Conservation (phyloP, 2,329 filamentous ascomycete genomes). For the Eutypa lata region DNA sequence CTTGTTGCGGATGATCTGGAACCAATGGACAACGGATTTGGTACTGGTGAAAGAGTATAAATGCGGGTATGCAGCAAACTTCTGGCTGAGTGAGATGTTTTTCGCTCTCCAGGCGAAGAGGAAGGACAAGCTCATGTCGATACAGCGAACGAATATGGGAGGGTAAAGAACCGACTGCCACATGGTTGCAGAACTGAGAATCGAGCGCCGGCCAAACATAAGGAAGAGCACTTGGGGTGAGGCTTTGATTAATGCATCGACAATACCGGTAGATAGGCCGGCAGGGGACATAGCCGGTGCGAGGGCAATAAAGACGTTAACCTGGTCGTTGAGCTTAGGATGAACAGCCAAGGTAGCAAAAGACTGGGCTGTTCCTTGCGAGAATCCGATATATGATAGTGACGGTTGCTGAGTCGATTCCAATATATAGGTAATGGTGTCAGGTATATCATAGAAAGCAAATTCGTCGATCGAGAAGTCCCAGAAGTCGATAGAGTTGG, state of each 20-base stretch:
- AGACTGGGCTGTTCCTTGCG: constrained; percentile 93
- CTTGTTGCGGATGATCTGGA: constrained; percentile 95
- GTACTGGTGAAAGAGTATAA: constrained; percentile 95
- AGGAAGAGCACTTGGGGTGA: constrained; percentile 91
- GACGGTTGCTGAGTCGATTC: constrained; percentile 78
- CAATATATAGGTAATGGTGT: constrained; percentile 89
- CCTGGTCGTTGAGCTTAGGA: constrained; percentile 84
- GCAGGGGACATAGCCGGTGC: constrained; percentile 96
- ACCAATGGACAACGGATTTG: constrained; percentile 98
- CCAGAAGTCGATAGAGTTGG: constrained; percentile 80
- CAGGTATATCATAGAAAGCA: constrained; percentile 94
- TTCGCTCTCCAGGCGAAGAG: constrained; percentile 85
- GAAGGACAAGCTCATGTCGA: constrained; percentile 77
- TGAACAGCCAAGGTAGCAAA: constrained; percentile 93
- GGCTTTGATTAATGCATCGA: constrained; percentile 89
- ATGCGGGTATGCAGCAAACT: constrained; percentile 92
- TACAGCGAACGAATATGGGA: constrained; percentile 83
- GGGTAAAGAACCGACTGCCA: constrained; percentile 97
- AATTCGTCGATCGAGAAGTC: constrained; percentile 99
- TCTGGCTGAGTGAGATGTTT: constrained; percentile 85
- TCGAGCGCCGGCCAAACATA: constrained; percentile 86
- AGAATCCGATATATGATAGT: constrained; percentile 94
- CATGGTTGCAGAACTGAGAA: constrained; percentile 90
- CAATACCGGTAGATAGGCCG: constrained; percentile 83
- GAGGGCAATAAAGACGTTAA: constrained; percentile 93